phyloP scores from a whole-genome alignment of 805 yeast genomes.

The Spathaspora boniae region DNA sequence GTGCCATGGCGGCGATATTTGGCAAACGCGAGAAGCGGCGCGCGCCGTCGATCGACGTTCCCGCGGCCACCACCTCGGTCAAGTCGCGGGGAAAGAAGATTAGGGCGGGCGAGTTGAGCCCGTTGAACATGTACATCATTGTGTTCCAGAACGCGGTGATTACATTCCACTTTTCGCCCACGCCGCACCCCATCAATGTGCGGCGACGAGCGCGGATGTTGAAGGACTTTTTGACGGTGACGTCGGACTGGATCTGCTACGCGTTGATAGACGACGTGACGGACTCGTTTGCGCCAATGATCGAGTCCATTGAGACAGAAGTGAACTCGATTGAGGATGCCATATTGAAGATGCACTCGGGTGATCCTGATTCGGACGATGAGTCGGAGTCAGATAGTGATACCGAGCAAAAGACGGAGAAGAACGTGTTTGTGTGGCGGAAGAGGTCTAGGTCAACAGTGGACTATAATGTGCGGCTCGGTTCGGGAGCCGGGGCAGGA shows the following conservation, averaged over 20 bases:
- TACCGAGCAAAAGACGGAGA: constrained; percentile 17
- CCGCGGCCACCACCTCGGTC: constrained; percentile 16
- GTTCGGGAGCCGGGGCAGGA: constrained; percentile 11
- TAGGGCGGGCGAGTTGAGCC: constrained; percentile 64
- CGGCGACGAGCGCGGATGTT: constrained; percentile 87
- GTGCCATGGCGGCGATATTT: constrained; percentile 3
- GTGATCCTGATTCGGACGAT: constrained; percentile 44
- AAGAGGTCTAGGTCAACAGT: constrained; percentile 38
- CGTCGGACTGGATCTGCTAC: constrained; percentile 96
- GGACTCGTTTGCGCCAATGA: constrained; percentile 96
- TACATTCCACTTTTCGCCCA: constrained; percentile 90
- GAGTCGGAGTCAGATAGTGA: constrained; percentile 28
- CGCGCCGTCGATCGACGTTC: constrained; percentile 8
- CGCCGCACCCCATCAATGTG: constrained; percentile 95
- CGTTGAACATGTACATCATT: constrained; percentile 87
- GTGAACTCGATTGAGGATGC: constrained; percentile 94
- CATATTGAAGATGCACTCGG: constrained; percentile 81
- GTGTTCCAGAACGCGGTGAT: constrained; percentile 89
- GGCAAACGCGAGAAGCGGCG: constrained; percentile 1
- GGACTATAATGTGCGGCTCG: constrained; percentile 18
- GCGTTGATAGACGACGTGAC: constrained; percentile 96
- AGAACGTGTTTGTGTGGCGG: constrained; percentile 30
- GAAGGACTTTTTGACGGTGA: constrained; percentile 82
- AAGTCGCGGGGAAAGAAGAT: constrained; percentile 28
- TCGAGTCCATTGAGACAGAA: constrained; percentile 89